Conservation (phyloP, 2,329 filamentous ascomycete genomes). For the Fusarium falciforme region DNA sequence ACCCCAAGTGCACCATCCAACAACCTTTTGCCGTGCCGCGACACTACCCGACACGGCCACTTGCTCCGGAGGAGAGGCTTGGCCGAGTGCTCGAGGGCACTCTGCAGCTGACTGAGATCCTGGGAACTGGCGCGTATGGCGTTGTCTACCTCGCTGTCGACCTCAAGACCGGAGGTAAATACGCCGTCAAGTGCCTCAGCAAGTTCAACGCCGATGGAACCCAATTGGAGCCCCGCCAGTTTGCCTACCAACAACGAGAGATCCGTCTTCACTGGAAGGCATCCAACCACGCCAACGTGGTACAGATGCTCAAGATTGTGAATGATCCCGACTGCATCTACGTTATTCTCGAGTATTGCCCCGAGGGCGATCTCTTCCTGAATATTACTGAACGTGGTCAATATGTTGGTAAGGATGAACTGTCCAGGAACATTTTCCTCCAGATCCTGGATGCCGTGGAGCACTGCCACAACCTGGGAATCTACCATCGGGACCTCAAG, state of each 20-base stretch:
- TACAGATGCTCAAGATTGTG: constrained; percentile 93
- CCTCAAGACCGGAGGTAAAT: constrained; percentile 81
- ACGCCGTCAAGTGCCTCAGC: constrained; percentile 97
- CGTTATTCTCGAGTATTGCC: constrained; percentile 96
- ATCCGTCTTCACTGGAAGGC: constrained; percentile 92
- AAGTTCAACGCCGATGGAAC: constrained; percentile 81
- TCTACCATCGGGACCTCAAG: constrained; percentile 98
- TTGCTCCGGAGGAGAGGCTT: constrained; percentile 84
- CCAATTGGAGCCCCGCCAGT: constrained; percentile 83
- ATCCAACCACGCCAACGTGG: constrained; percentile 90
- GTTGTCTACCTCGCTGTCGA: constrained; percentile 93
- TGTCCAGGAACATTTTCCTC: constrained; percentile 89
- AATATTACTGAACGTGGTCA: constrained; percentile 96
- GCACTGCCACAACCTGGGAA: constrained; percentile 91
- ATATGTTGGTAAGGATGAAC: constrained; percentile 91
- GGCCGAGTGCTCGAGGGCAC: constrained; percentile 85
- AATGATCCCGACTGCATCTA: constrained; percentile 93
- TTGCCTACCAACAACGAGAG: constrained; percentile 91
- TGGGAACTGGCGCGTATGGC: constrained; percentile 95
- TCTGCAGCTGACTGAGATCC: constrained; percentile 84
- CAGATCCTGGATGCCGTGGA: constrained; percentile 97
- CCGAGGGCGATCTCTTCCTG: constrained; percentile 94
- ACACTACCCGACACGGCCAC: constrained; percentile 61
- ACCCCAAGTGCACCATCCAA: constrained; percentile 58
- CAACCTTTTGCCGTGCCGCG: constrained; percentile 50